Evolutionary conservation across 768 basidiomycete species (phyloP).

Genomic region (Coprinellus micaceus): DNA sequence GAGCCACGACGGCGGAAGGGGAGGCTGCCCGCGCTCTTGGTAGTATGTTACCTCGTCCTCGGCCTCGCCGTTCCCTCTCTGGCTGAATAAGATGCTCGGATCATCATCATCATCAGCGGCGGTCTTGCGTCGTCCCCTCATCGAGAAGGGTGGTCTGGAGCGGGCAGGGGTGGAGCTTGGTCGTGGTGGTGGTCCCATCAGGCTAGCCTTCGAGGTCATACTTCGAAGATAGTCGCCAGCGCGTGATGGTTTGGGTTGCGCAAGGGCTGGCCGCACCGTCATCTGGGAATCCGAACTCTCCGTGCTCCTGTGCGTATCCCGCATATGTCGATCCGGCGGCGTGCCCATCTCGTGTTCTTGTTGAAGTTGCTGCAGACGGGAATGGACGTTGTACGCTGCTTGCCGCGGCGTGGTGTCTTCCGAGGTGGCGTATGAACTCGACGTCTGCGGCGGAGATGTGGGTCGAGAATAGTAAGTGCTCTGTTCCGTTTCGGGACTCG

Average conservation of each 20-base stretch:
- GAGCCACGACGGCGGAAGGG: conserved; percentile 67
- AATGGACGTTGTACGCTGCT: not conserved
- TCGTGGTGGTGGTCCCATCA: conserved; percentile 28
- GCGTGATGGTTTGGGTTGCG: conserved; percentile 43
- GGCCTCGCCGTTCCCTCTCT: conserved; percentile 26
- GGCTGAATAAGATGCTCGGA: conserved; percentile 10
- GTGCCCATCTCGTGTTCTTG: no score
- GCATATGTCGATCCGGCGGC: conserved; percentile 3
- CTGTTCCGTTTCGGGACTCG: not conserved
- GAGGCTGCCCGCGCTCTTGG: conserved; percentile 36
- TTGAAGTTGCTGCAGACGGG: no score
- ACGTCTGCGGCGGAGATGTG: conserved; percentile 3
- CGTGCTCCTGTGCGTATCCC: not conserved
- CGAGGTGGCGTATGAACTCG: conserved; percentile 5
- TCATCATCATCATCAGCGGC: conserved; percentile 10
- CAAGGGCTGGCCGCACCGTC: conserved; percentile 3
- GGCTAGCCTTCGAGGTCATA: conserved; percentile 57
- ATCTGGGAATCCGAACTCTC: no score
- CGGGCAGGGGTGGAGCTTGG: conserved; percentile 30
- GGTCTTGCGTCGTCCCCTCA: conserved; percentile 16
- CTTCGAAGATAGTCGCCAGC: conserved; percentile 71
- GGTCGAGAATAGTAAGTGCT: conserved; percentile 6
- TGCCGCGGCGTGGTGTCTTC: not conserved
- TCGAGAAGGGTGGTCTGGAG: conserved; percentile 30
- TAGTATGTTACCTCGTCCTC: conserved; percentile 18